Evolutionary conservation across 1,284 basidiomycete species (phyloP), one percentile per base, ranked within the genome.

Genomic region (Ceratobasidium sp.): DNA sequence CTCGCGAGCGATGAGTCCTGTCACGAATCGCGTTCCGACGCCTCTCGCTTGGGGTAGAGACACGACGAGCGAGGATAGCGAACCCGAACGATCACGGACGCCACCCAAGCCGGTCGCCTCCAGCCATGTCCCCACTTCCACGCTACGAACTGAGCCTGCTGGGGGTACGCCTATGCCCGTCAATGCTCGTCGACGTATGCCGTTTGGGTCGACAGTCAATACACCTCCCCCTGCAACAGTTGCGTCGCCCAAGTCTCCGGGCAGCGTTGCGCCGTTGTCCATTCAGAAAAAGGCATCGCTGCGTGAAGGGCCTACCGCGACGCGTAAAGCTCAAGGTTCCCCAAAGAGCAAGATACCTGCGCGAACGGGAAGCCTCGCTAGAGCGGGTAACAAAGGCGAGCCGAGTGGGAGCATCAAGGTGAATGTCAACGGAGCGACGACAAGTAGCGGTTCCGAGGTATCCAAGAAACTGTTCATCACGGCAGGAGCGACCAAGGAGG

Each of bases 271-370:
- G 81, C 93, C 93, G 10, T 85, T 95, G 76, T 92, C 91, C 1
- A 94, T 95, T 82, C 93, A 92, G 86, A 94, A 95, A 86, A 94
- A 93, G 84, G 85, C 88, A 3, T 92, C 91, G 4, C 86, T 88
- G 52, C 79, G 70, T 23, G 69, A 75, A 20, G 35, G 59, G 0
- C 71, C 79, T 7, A 8, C n/a, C 20, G 30, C 65, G 46, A 77
- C 68, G 10, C 76, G 70, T 41, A 79, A 78, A 52, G 73, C 30
- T 20, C 44, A 55, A 8, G 76, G 75, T 20, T 79, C 79, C 7
- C 79, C 79, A 18, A 65, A 60, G 12, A 65, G 71, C 30, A 69
- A 67, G 50, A 50, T 57, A 35, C 64, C 75, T 12, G 65, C 75
- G n/a, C 69, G 79, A 35, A 20, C 60, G 27, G 73, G 73, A 44